Percentiles rank a stretch among this genome's conserved stretches.
Conservation (phyloP, 2,329 filamentous ascomycete genomes). For the Fusarium devonianum region DNA sequence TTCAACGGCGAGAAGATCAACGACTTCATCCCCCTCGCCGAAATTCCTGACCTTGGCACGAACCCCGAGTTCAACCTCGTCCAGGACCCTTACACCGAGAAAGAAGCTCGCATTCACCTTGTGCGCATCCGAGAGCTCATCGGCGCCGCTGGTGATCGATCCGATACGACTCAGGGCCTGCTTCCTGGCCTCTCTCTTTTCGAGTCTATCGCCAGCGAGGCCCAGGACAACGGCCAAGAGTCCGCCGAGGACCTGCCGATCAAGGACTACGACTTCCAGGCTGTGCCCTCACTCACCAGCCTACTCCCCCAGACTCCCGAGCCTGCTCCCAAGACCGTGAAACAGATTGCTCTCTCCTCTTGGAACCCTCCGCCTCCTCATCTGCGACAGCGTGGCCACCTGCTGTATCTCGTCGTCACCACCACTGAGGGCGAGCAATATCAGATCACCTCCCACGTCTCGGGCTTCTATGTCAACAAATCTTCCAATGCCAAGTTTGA, state of each 20-base stretch:
- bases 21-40: conserved; percentile 90
- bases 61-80: conserved; percentile 83
- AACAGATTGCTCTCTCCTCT: conserved; percentile 83
- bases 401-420: conserved; percentile 87
- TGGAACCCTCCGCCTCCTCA: conserved; percentile 98
- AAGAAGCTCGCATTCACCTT: conserved; percentile 94
- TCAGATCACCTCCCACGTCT: conserved; percentile 91
- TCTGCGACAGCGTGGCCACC: conserved; percentile 87
- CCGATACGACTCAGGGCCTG: conserved; percentile 86
- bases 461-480: conserved; percentile 97
- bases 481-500: conserved; percentile 96
- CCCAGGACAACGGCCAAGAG: conserved; percentile 50
- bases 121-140: conserved; percentile 91
- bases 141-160: conserved; percentile 86
- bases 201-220: conserved; percentile 71
- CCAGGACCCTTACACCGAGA: conserved; percentile 97
- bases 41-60: conserved; percentile 79
- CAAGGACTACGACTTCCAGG: conserved; percentile 79
- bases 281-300: conserved; percentile 70
- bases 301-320: conserved; percentile 74
- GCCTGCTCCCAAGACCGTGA: conserved; percentile 85
- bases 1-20: conserved; percentile 89
- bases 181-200: conserved; percentile 86
- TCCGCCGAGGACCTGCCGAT: conserved; percentile 52
- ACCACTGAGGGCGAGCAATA: conserved; percentile 95